phyloP scores from a whole-genome alignment of 2,329 filamentous ascomycete species.

The Stagonosporopsis vannaccii region DNA sequence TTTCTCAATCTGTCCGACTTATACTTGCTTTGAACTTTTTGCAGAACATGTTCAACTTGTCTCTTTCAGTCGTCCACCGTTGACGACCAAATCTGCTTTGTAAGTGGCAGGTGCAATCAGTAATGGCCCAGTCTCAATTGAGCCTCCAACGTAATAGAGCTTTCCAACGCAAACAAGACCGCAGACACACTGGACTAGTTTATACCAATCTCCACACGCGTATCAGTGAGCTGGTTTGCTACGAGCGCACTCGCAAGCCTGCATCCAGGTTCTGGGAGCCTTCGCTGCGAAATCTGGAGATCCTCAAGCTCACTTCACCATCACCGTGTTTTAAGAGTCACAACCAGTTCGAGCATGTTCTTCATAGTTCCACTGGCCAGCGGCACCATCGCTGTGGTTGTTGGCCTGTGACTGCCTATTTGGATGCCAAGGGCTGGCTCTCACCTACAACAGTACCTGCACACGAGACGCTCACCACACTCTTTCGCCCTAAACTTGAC shows the following conservation, averaged over 20 bases:
- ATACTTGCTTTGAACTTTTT: neutral
- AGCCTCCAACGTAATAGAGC: neutral
- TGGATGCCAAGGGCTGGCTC: slow-evolving; percentile 1
- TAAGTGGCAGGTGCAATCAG: neutral
- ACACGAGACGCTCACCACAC: neutral
- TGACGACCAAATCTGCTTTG: neutral
- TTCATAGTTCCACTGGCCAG: neutral
- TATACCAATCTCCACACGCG: neutral
- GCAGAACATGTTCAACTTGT: neutral
- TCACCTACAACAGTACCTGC: slow-evolving; percentile 1
- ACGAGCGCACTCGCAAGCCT: neutral
- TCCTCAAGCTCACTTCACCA: slow-evolving; percentile 9
- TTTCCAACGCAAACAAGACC: neutral
- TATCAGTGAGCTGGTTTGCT: neutral
- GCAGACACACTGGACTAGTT: neutral
- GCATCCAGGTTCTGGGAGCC: neutral
- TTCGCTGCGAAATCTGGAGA: neutral
- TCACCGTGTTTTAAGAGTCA: neutral
- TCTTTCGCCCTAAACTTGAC: neutral
- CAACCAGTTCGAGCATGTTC: neutral
- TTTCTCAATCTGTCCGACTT: neutral
- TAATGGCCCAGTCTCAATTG: neutral
- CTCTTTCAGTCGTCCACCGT: neutral
- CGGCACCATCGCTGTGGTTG: neutral
- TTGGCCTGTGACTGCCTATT: neutral